phyloP scores from a whole-genome alignment of 169 alveolate species.

The Amoebophrya sp. region DNA sequence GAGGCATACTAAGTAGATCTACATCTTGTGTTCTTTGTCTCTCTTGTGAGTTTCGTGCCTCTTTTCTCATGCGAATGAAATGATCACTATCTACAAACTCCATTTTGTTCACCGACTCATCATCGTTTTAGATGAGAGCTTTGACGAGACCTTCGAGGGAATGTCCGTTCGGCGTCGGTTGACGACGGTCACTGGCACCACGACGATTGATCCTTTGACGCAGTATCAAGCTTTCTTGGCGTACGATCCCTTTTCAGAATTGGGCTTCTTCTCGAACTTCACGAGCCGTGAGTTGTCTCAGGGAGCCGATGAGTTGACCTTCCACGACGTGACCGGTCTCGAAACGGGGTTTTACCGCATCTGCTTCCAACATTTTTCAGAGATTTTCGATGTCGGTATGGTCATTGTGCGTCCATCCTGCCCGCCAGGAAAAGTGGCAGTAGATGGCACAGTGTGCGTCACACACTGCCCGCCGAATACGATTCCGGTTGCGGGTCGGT shows the following conservation, averaged over 20 bases:
- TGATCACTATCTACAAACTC: neutral
- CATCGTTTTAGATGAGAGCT: no score
- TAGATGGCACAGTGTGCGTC: slow-evolving; percentile 32
- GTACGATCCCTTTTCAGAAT: neutral
- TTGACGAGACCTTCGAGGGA: no score
- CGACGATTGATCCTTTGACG: neutral
- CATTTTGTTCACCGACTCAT: no score
- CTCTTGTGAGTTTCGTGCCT: no score
- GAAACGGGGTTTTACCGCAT: slow-evolving; percentile 27
- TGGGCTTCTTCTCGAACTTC: neutral
- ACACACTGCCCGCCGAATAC: slow-evolving; percentile 29
- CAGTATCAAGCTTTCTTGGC: neutral
- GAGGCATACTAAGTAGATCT: no score
- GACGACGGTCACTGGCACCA: neutral
- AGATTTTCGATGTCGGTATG: slow-evolving; percentile 26
- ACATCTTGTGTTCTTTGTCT: no score
- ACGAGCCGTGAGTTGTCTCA: neutral
- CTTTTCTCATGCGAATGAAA: neutral
- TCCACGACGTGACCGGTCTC: neutral
- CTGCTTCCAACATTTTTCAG: slow-evolving; percentile 1
- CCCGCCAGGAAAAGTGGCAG: neutral
- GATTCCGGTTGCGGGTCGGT: slow-evolving; percentile 33
- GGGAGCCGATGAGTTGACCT: slow-evolving; percentile 28
- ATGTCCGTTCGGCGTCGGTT: neutral
- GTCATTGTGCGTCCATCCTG: slow-evolving; percentile 34